A percentile compares a stretch with the other conserved stretches of the same genome.
phyloP scores from a whole-genome alignment of 148 eudicot genomes.

The Pharnaceum exiguum region DNA sequence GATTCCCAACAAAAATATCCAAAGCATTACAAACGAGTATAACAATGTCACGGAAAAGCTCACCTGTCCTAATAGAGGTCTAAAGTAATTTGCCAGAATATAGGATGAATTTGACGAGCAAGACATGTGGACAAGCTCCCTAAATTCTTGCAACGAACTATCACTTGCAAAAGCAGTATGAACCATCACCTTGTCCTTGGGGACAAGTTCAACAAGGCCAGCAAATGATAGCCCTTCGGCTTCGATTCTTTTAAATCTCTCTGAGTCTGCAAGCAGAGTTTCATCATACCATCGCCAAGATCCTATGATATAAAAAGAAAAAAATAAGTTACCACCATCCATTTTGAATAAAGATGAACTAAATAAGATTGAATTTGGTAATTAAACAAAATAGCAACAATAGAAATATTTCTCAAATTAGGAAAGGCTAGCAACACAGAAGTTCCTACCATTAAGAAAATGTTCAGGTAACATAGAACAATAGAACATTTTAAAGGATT shows the following conservation, averaged over 20 bases:
- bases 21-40: no score
- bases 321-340: no score
- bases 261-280: not conserved
- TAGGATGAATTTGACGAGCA: slow-evolving; percentile 2
- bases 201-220: not conserved
- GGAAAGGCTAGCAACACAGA: no score
- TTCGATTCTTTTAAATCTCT: not conserved
- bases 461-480: no score
- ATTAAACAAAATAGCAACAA: no score
- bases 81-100: slow-evolving; percentile 5
- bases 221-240: not conserved
- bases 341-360: no score
- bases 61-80: slow-evolving; percentile 3
- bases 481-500: no score
- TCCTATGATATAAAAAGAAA: not conserved
- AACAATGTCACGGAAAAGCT: no score
- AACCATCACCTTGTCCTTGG: not conserved
- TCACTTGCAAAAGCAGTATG: not conserved
- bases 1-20: no score
- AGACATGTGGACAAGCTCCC: not conserved
- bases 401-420: no score
- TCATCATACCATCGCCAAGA: slow-evolving; percentile 15
- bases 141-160: slow-evolving; percentile 1
- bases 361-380: no score
- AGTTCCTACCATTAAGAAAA: no score